These are phyloP conservation scores for Lactifluus pinguis DNA, from an alignment of 768 basidiomycete genomes.

Conservation along the genomic window DNA sequence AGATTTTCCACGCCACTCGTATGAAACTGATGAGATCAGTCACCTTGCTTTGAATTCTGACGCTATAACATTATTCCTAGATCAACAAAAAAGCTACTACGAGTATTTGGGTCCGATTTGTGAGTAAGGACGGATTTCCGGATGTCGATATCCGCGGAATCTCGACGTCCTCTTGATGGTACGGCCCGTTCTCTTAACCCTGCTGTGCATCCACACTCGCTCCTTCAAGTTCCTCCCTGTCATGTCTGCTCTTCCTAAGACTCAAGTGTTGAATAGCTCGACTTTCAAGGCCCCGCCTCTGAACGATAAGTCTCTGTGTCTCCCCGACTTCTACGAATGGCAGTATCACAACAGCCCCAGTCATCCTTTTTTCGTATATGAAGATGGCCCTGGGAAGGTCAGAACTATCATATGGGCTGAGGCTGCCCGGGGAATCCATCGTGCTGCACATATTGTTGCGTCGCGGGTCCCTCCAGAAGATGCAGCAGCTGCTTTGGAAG, in stretches of 20 bases:
- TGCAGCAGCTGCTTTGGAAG: conserved; percentile 2
- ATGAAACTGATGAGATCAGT: background rate
- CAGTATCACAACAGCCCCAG: conserved; percentile 18
- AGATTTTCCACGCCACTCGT: no score
- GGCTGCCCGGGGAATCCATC: conserved; percentile 18
- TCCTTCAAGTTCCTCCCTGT: background rate
- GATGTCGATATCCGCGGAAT: background rate
- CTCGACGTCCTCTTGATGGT: background rate
- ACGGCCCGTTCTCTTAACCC: background rate
- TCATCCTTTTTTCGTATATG: conserved; percentile 21
- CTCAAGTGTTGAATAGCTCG: conserved; percentile 18
- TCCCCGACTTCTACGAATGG: conserved; percentile 26
- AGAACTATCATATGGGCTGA: conserved; percentile 19
- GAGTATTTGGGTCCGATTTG: background rate
- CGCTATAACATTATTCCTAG: no score
- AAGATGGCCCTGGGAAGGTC: conserved; percentile 8
- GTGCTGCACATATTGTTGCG: conserved; percentile 13
- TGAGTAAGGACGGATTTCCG: background rate
- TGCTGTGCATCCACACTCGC: background rate
- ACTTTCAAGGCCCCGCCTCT: conserved; percentile 23
- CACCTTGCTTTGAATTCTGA: background rate
- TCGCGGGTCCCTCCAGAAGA: conserved; percentile 5
- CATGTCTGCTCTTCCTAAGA: conserved; percentile 17
- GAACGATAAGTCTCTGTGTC: conserved; percentile 14
- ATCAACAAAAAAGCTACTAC: background rate